phyloP scores from a whole-genome alignment of 495 filamentous ascomycete species.

The Hypomontagnella monticulosa region DNA sequence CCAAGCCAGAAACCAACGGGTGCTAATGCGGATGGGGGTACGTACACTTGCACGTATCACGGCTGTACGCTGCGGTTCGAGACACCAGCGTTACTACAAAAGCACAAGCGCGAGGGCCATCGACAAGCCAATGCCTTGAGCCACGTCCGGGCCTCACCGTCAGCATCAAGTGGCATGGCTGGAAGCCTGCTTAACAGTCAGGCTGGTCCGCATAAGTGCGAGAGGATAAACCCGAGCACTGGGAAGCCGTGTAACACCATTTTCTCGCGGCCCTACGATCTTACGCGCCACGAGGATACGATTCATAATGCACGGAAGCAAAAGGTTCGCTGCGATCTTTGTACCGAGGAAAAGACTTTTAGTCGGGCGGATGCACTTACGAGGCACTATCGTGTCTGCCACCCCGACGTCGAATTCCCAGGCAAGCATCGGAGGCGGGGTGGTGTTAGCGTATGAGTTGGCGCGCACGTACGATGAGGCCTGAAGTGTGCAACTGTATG shows the following conservation, averaged over 20 bases:
- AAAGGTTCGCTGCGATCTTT: conserved; percentile 93
- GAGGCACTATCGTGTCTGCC: conserved; percentile 89
- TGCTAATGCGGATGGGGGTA: conserved; percentile 79
- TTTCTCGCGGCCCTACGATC: conserved; percentile 97
- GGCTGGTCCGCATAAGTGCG: conserved; percentile 88
- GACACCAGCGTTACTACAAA: conserved; percentile 84
- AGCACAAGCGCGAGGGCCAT: conserved; percentile 95
- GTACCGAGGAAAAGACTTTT: conserved; percentile 98
- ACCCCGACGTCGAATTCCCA: conserved; percentile 83
- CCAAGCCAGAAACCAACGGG: conserved; percentile 64
- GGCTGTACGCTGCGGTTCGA: conserved; percentile 90
- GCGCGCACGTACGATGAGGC: conserved; percentile 11
- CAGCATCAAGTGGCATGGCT: conserved; percentile 19
- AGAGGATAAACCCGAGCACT: conserved; percentile 93
- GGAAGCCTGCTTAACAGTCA: conserved; percentile 70
- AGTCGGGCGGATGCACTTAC: conserved; percentile 91
- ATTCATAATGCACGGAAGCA: conserved; percentile 95
- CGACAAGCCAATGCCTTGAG: conserved; percentile 66
- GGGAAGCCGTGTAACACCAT: conserved; percentile 95
- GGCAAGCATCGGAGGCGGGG: conserved; percentile 67
- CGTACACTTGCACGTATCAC: conserved; percentile 95
- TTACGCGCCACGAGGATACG: conserved; percentile 96
- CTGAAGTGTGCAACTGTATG: conserved; percentile 4
- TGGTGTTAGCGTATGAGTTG: conserved; percentile 41
- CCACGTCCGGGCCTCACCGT: conserved; percentile 41